Conservation (phyloP, 176 grass and related monocot genomes). For the Oryza punctata region DNA sequence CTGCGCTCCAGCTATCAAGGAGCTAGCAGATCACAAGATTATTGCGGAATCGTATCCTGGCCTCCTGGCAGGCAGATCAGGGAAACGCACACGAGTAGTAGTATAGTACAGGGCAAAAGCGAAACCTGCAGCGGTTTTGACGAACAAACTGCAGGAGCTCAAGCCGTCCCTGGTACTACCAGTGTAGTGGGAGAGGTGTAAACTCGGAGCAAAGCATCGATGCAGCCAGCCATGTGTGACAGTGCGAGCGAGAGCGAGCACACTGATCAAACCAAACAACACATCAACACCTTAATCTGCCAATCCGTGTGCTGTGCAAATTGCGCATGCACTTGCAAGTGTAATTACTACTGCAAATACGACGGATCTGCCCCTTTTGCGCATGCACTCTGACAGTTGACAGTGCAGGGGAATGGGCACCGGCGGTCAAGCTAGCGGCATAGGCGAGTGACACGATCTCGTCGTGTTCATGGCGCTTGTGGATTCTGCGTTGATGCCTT, state of each 20-base stretch:
- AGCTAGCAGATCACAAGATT: not conserved
- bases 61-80: slow-evolving; percentile 16
- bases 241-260: not conserved
- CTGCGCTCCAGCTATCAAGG: slow-evolving; percentile 57
- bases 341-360: not conserved
- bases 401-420: not conserved
- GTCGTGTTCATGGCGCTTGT: not conserved
- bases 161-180: not conserved
- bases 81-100: not conserved
- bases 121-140: not conserved
- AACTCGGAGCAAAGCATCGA: not conserved
- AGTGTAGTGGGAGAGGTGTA: not conserved
- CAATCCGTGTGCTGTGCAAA: not conserved
- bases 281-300: not conserved
- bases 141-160: not conserved
- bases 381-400: not conserved
- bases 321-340: not conserved
- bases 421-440: not conserved
- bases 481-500: slow-evolving; percentile 22
- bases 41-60: slow-evolving; percentile 35
- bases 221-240: not conserved
- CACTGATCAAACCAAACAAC: not conserved
- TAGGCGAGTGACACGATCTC: not conserved
- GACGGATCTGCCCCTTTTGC: not conserved
- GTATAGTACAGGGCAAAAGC: not conserved